Evolutionary conservation across 2,329 filamentous ascomycete species (phyloP), one percentile per base, ranked within the genome.

Genomic region (Paecilomyces variotii): DNA sequence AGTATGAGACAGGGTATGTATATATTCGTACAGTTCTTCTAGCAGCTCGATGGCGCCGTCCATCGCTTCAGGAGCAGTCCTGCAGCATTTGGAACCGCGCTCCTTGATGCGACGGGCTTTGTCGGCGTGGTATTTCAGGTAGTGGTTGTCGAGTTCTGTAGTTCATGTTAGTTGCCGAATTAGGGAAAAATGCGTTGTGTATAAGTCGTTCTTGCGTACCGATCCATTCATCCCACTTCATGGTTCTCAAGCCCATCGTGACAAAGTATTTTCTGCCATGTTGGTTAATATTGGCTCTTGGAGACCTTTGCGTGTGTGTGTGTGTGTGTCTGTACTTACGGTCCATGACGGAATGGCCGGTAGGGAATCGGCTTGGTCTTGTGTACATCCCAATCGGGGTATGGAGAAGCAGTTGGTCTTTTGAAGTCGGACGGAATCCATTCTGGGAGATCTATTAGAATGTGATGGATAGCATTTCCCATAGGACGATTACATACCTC

Each of bases 61-160:
- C 69, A 83, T 87, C 0, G 88, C 89, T 61, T 88, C 83, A 0
- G 88, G 86, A 1, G 85, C 82, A 0, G 89, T 93, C 12, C 74
- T 74, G 68, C 84, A 87, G 75, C 88, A 90, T 70, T 87, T 89
- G 0, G 73, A 61, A 0, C 85, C 88, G 0, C 90, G 82, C 62
- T 89, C 84, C 12, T 70, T 66, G 54, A 95, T 89, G 0, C 90
- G 84, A 12, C 77, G 76, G 1, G 82, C 80, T 73, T 95, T 95
- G 63, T 87, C 83, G 32, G 80, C 80, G 73, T 95, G 89, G 70
- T 81, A 95, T 56, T 82, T 83, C 0, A 85, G 80, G 70, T 84
- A 95, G 53, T 92, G 82, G 68, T 88, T 92, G 74, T 95, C 91
- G 27, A 95, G 82, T 73, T 95, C 89, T 81, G 58, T 27, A 6